Conservation (phyloP, 495 filamentous ascomycete species). For the Neurospora sp. region DNA sequence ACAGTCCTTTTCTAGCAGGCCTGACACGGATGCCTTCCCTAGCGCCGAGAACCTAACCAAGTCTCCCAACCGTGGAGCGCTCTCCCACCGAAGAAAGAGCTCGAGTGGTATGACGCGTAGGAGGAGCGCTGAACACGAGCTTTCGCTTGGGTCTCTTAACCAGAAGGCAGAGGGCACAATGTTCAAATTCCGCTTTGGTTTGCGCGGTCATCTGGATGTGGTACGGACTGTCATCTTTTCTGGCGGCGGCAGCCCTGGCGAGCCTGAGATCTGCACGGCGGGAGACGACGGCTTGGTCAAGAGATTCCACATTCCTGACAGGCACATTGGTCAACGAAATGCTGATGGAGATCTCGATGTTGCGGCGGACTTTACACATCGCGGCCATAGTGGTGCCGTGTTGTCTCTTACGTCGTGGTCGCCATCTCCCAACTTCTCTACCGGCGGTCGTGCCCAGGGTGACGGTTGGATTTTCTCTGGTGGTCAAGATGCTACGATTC, state of each 20-base stretch:
- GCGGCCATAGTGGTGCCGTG: constrained; percentile 85
- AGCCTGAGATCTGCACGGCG: constrained; percentile 93
- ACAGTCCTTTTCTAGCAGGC: constrained; percentile 43
- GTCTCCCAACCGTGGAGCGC: constrained; percentile 62
- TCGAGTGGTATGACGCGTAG: constrained; percentile 51
- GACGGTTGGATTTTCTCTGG: constrained; percentile 98
- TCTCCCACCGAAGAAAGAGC: constrained; percentile 71
- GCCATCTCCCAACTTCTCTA: constrained; percentile 72
- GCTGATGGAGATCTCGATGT: constrained; percentile 69
- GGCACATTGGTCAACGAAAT: constrained; percentile 41
- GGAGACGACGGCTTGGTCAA: constrained; percentile 95
- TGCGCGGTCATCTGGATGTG: constrained; percentile 87
- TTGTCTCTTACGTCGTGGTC: constrained; percentile 80
- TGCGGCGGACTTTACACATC: constrained; percentile 83
- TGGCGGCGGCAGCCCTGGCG: constrained; percentile 83
- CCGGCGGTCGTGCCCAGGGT: constrained; percentile 70
- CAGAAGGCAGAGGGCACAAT: constrained; percentile 50
- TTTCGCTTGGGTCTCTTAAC: constrained; percentile 33
- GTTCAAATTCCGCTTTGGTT: constrained; percentile 88
- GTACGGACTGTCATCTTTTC: constrained; percentile 92
- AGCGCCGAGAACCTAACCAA: constrained; percentile 71
- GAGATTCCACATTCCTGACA: constrained; percentile 85
- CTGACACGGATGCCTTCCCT: constrained; percentile 78
- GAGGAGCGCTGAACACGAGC: constrained; percentile 45
- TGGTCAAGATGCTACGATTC: constrained; percentile 83